Evolutionary conservation across 2,329 filamentous ascomycete species (phyloP), one percentile per base, ranked within the genome.

Genomic region (Malbranchea zuffiana): DNA sequence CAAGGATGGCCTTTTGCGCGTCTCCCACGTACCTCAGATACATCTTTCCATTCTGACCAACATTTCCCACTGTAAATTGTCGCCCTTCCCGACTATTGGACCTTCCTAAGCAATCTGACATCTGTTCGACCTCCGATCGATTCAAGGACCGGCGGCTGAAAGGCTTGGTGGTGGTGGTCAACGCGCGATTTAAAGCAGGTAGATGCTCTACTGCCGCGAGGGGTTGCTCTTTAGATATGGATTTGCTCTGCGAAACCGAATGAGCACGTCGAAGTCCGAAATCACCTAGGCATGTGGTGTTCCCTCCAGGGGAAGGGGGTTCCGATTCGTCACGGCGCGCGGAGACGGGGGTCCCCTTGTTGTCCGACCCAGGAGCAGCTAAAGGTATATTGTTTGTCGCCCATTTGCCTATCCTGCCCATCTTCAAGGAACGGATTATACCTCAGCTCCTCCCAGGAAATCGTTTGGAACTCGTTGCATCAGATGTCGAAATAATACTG

Each of bases 1-100:
- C 15, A 17, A n/a, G 12, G 13, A 25, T n/a, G 25, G 25, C 37
- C n/a, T 16, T 17, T 17, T 5, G 20, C 13, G 20, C 13, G 3
- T 34, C 41, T 33, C 39, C 44, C 42, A 51, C 72, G 53, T 75
- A 87, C 80, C 80, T 82, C 47, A 88, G 57, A 59, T 85, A 88
- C 58, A 88, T 83, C 54, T 78, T 77, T 25, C 82, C 82, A 60
- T 86, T 85, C 54, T 85, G 82, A 16, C 82, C 82, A 42, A 88
- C 82, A 57, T 86, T 87, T 34, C 79, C 76, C 37, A 88, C 82
- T 2, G 80, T 78, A 55, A 88, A 87, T 51, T 83, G 77, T 37
- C 79, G 72, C 32, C 76, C 78, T 54, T 78, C 75, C 42, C 78
- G 70, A 21, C 73, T 71, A 37, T 67, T 72, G 17, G 73, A 74